Evolutionary conservation across 2,329 filamentous ascomycete genomes (phyloP).

Genomic region (Cordyceps javanica): DNA sequence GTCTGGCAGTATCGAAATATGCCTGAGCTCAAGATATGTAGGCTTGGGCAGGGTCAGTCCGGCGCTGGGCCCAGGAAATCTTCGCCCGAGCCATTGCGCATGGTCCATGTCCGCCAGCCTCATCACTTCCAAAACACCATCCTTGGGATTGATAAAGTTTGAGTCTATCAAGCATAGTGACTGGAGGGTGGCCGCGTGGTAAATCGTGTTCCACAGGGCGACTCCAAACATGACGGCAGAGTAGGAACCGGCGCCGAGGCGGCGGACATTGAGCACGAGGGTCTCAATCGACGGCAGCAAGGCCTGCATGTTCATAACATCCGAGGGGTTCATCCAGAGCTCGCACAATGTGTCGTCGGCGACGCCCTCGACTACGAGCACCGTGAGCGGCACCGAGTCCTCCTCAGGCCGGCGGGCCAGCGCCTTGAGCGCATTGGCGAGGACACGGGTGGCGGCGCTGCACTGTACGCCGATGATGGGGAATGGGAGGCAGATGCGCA

Average conservation of each 20-base stretch:
- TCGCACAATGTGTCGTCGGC: conserved; percentile 41
- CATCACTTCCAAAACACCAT: not conserved
- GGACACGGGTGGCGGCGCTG: conserved; percentile 42
- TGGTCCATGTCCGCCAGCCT: conserved; percentile 25
- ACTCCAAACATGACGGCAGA: conserved; percentile 34
- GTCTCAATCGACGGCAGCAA: conserved; percentile 36
- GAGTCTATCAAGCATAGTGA: conserved; percentile 41
- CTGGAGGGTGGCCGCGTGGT: conserved; percentile 36
- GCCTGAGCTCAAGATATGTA: conserved; percentile 38
- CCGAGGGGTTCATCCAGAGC: conserved; percentile 45
- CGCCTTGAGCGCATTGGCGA: conserved; percentile 46
- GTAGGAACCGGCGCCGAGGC: conserved; percentile 32
- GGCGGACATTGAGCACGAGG: conserved; percentile 40
- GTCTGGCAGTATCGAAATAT: conserved; percentile 32
- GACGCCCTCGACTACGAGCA: conserved; percentile 45
- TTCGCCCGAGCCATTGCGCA: conserved; percentile 25
- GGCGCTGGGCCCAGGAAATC: not conserved
- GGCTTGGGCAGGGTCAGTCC: conserved; percentile 24
- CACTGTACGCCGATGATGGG: conserved; percentile 41
- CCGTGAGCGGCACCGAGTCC: conserved; percentile 35
- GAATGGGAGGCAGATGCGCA: conserved; percentile 47
- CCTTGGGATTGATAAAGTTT: not conserved
- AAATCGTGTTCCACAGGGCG: conserved; percentile 45
- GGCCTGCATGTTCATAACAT: conserved; percentile 42
- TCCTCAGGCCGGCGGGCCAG: conserved; percentile 40